Evolutionary conservation across 805 yeast species (phyloP).

Genomic region (Barnettozyma californica): DNA sequence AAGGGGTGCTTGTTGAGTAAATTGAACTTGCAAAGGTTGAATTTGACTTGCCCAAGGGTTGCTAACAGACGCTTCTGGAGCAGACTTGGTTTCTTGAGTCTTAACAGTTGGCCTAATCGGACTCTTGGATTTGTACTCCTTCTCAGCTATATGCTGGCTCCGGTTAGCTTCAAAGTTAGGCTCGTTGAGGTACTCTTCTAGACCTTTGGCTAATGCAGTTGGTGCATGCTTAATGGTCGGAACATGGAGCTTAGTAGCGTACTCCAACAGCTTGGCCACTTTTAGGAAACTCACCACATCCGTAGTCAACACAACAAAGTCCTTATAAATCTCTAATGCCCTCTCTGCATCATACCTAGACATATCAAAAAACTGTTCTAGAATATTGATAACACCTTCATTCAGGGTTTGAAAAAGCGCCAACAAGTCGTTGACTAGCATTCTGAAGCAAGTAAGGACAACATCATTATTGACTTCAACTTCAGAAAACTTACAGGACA

Average conservation of each 20-base stretch:
- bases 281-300: constrained; percentile 84
- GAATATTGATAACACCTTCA: constrained; percentile 90
- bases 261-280: constrained; percentile 83
- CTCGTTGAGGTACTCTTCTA: constrained; percentile 85
- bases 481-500: constrained; percentile 72
- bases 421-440: constrained; percentile 85
- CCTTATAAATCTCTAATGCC: constrained; percentile 77
- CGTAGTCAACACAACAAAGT: constrained; percentile 79
- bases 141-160: constrained; percentile 70
- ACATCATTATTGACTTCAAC: constrained; percentile 82
- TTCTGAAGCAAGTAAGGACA: constrained; percentile 74
- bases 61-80: background rate
- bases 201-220: constrained; percentile 78
- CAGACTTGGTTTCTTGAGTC: background rate
- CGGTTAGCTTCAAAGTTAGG: constrained; percentile 79
- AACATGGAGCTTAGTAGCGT: constrained; percentile 81
- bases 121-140: constrained; percentile 32
- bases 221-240: constrained; percentile 98
- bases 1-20: constrained; percentile 22
- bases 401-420: constrained; percentile 84
- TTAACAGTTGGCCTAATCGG: constrained; percentile 4
- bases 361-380: constrained; percentile 95
- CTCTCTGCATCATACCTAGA: constrained; percentile 80
- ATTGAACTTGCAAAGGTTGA: constrained; percentile 21
- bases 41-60: constrained; percentile 28